Evolutionary conservation across 2,329 filamentous ascomycete genomes (phyloP).

Genomic region (Fusarium oligoseptatum): DNA sequence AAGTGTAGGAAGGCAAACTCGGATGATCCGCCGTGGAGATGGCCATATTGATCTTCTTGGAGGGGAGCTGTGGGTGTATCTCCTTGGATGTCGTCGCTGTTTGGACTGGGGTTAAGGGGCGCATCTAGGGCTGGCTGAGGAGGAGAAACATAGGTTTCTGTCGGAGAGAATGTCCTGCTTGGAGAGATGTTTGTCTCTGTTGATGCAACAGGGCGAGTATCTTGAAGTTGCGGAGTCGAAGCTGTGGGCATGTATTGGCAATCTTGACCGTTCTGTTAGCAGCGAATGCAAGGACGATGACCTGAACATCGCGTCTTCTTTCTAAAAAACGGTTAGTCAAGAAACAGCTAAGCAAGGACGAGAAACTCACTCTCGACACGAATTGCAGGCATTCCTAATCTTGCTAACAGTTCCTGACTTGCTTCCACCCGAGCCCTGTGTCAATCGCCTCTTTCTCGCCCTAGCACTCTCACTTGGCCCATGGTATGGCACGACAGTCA

Average conservation of each 20-base stretch:
- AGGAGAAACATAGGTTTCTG: not conserved
- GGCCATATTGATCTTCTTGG: not conserved
- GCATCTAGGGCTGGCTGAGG: not conserved
- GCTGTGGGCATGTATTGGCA: conserved; percentile 11
- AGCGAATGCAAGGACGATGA: conserved; percentile 9
- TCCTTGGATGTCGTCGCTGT: not conserved
- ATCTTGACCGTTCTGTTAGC: conserved; percentile 6
- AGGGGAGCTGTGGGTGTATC: not conserved
- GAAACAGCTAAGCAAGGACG: not conserved
- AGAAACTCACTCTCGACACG: not conserved
- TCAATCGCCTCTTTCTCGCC: not conserved
- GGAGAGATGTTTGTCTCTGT: not conserved
- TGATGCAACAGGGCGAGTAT: not conserved
- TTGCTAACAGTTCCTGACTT: not conserved
- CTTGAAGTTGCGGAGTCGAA: not conserved
- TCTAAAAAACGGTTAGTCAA: not conserved
- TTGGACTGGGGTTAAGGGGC: not conserved
- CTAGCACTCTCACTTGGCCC: not conserved
- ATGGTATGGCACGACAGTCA: not conserved
- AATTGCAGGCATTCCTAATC: not conserved
- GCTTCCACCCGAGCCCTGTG: not conserved
- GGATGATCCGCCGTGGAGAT: not conserved
- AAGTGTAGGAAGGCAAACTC: not conserved
- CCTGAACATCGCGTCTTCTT: conserved; percentile 9
- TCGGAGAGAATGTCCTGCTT: not conserved